Evolutionary conservation across 2,329 filamentous ascomycete species (phyloP).

Genomic region (Neophaeococcomyces aloes): DNA sequence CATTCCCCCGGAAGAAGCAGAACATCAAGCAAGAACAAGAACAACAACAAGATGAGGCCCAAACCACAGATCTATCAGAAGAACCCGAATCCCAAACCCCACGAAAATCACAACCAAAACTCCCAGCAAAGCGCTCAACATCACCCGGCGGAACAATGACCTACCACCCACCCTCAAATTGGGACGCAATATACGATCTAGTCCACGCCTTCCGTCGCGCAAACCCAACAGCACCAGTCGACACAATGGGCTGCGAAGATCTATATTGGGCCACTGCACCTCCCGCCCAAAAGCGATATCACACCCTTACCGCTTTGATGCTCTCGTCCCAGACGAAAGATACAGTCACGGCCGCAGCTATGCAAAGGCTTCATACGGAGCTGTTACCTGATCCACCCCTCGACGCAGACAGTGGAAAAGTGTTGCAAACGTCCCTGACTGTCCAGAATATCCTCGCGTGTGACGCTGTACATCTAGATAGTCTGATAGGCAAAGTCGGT

Average conservation of each 20-base stretch:
- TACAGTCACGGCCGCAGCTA: slow-evolving; percentile 74
- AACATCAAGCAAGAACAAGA: slow-evolving; percentile 21
- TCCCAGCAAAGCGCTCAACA: slow-evolving; percentile 32
- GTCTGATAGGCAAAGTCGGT: slow-evolving; percentile 71
- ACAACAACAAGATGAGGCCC: slow-evolving; percentile 21
- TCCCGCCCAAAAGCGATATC: slow-evolving; percentile 58
- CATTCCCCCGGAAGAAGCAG: slow-evolving; percentile 17
- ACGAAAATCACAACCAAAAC: slow-evolving; percentile 27
- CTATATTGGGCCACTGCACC: slow-evolving; percentile 34
- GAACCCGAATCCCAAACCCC: slow-evolving; percentile 11
- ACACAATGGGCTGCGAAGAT: slow-evolving; percentile 85
- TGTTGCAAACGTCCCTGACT: slow-evolving; percentile 45
- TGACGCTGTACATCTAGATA: slow-evolving; percentile 54
- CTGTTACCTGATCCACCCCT: slow-evolving; percentile 40
- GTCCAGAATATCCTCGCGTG: slow-evolving; percentile 68
- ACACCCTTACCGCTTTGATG: slow-evolving; percentile 82
- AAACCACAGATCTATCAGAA: neutral
- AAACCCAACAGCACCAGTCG: slow-evolving; percentile 66
- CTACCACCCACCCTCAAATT: slow-evolving; percentile 59
- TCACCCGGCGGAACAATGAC: slow-evolving; percentile 28
- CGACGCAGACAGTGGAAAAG: slow-evolving; percentile 17
- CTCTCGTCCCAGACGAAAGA: slow-evolving; percentile 89
- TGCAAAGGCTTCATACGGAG: slow-evolving; percentile 66
- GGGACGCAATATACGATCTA: slow-evolving; percentile 69
- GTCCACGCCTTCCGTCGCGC: slow-evolving; percentile 68